phyloP scores from a whole-genome alignment of 2,329 filamentous ascomycete species.

The Davidsoniella neocaledoniae region DNA sequence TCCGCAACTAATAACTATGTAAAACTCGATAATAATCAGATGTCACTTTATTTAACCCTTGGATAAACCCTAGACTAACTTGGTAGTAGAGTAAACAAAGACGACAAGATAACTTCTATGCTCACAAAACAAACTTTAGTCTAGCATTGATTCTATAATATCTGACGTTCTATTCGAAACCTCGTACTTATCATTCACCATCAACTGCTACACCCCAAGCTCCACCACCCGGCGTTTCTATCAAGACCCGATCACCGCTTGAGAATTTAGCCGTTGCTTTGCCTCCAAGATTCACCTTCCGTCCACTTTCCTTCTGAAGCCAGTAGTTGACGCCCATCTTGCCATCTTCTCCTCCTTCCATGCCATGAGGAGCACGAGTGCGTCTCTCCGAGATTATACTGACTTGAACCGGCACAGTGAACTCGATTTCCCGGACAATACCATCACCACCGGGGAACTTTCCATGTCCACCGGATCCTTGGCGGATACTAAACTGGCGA shows the following conservation, averaged over 20 bases:
- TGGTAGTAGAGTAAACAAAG: no score
- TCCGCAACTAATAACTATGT: no score
- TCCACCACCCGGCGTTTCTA: slow-evolving; percentile 63
- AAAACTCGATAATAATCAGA: no score
- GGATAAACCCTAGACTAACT: no score
- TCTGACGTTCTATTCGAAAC: no score
- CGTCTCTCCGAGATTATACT: slow-evolving; percentile 61
- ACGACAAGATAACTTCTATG: no score
- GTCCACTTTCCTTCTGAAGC: slow-evolving; percentile 56
- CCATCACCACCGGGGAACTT: slow-evolving; percentile 56
- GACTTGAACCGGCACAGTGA: slow-evolving; percentile 58
- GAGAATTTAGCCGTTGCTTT: slow-evolving; percentile 70
- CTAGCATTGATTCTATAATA: no score
- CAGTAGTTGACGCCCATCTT: slow-evolving; percentile 72
- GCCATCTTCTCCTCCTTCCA: slow-evolving; percentile 68
- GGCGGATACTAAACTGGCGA: slow-evolving; percentile 49
- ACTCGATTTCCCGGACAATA: slow-evolving; percentile 63
- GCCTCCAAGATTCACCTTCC: slow-evolving; percentile 54
- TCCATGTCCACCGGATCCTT: slow-evolving; percentile 46
- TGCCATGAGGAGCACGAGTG: slow-evolving; percentile 54
- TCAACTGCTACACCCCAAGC: slow-evolving; percentile 46
- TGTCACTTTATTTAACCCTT: no score
- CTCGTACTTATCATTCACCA: slow-evolving; percentile 13
- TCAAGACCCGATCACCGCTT: slow-evolving; percentile 59
- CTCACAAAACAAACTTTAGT: no score